A percentile compares a stretch with the other conserved stretches of the same genome.
Evolutionary conservation across 352 stramenopile genomes (phyloP).

Genomic region (Pythium biforme): DNA sequence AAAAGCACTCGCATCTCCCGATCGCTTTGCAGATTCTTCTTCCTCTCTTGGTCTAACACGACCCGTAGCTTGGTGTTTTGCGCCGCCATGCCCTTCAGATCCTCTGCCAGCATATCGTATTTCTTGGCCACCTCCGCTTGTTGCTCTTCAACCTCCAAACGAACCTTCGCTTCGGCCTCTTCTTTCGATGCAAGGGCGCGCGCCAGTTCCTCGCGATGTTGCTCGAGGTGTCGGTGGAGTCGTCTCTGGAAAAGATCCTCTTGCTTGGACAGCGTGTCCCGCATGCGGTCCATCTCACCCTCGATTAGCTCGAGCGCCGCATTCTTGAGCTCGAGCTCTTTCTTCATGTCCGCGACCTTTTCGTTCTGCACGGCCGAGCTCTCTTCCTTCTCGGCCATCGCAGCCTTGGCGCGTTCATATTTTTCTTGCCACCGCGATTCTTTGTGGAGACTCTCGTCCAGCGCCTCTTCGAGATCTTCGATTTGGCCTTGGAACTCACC

Average conservation of each 20-base stretch:
- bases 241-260: constrained; percentile 53
- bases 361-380: constrained; percentile 13
- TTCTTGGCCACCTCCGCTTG: constrained; percentile 37
- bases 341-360: constrained; percentile 27
- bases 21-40: constrained; percentile 49
- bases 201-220: constrained; percentile 47
- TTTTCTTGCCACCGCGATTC: constrained; percentile 35
- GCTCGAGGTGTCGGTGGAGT: constrained; percentile 47
- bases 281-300: constrained; percentile 68
- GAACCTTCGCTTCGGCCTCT: constrained; percentile 37
- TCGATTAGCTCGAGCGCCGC: constrained; percentile 64
- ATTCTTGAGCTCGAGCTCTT: constrained; percentile 49
- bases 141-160: constrained; percentile 36
- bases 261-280: constrained; percentile 47
- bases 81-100: constrained; percentile 44
- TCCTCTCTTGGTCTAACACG: constrained; percentile 41
- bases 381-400: constrained; percentile 27
- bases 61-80: constrained; percentile 55
- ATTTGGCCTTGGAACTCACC: constrained; percentile 47
- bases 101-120: constrained; percentile 37
- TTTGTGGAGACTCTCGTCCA: constrained; percentile 61
- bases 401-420: constrained; percentile 22
- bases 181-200: constrained; percentile 28
- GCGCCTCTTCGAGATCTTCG: constrained; percentile 54
- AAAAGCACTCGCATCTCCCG: constrained; percentile 67